phyloP scores from a whole-genome alignment of 495 filamentous ascomycete genomes.

The Saxophila tyrrhenica region DNA sequence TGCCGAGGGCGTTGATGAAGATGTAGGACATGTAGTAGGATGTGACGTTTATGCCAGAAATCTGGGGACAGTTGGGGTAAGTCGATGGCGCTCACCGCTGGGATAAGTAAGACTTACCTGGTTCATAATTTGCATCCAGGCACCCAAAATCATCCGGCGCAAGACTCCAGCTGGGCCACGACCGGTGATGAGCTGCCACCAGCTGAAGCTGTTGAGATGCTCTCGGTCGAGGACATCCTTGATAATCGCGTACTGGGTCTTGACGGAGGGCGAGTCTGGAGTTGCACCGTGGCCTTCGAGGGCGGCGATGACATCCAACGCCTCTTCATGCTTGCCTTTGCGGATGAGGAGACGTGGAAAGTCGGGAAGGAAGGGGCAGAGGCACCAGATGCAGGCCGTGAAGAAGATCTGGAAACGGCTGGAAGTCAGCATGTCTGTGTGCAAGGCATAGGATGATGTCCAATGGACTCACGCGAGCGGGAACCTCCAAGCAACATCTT shows the following conservation, averaged over 20 bases:
- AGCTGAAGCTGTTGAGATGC: slow-evolving; percentile 23
- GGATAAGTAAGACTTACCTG: too few species aligned
- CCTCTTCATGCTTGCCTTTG: slow-evolving; percentile 27
- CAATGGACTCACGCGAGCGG: neutral
- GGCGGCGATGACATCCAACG: slow-evolving; percentile 25
- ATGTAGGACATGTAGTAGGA: slow-evolving; percentile 25
- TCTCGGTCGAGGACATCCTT: slow-evolving; percentile 27
- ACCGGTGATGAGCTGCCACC: slow-evolving; percentile 24
- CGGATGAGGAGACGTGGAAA: slow-evolving; percentile 26
- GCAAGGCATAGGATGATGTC: too few species aligned
- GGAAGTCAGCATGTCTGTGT: neutral
- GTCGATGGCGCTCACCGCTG: too few species aligned
- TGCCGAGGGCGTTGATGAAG: slow-evolving; percentile 25
- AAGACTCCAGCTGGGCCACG: slow-evolving; percentile 22
- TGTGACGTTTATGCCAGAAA: slow-evolving; percentile 13
- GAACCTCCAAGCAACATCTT: slow-evolving; percentile 31
- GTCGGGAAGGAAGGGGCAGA: slow-evolving; percentile 22
- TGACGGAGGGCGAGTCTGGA: slow-evolving; percentile 15
- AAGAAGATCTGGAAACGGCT: slow-evolving; percentile 35
- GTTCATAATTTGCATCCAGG: slow-evolving; percentile 27
- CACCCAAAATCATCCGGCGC: slow-evolving; percentile 24
- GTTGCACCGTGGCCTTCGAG: slow-evolving; percentile 24
- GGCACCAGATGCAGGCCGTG: slow-evolving; percentile 22
- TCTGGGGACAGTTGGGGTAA: too few species aligned
- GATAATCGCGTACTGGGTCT: slow-evolving; percentile 26